Base-by-base conservation (phyloP, 2,329 filamentous ascomycete genomes). In the Xylaria sp. region DNA sequence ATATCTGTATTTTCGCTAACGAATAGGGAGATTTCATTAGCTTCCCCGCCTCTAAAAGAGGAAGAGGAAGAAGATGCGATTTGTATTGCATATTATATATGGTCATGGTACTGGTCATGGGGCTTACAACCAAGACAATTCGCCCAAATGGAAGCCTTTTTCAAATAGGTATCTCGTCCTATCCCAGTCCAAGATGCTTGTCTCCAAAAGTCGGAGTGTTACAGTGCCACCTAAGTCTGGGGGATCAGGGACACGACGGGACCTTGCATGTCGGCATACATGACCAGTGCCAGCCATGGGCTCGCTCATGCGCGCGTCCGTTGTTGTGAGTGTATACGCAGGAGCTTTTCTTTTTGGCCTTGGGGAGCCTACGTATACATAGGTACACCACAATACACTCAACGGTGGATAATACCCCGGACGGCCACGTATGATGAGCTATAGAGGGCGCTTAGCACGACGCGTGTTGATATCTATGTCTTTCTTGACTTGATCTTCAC, bases 201-300 rank as follows among this genome's bases (percentile, higher is more conserved):
- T 49, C 57, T 60, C 41, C 25, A 60, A 60, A 60, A 36, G 41
- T 46, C 18, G 23, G 41, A 43, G 43, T 60, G 43, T 49, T 60
- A 49, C 60, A 20, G 51, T 62, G 54, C 48, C 59, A 64, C 55
- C 25, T 25, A 13, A 66, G 55, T 54, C 63, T 64, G 69, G 66
- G 63, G 63, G 66, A 67, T 69, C 66, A 68, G 66, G 63, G 66
- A 60, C 57, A 66, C 51, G 31, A 66, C 56, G 57, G 63, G 63
- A 61, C 63, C 63, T 66, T 66, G 63, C 63, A 66, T 61, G 57
- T 66, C 57, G 63, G 56, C 62, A 65, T 61, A 39, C 62, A 65
- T 61, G 28, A 54, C 52, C 62, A 60, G 43, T 33, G 49, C 63
- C 48, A 66, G 39, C 63, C 56, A 52, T 59, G 33, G 46, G 56